A percentile compares a stretch with the other conserved stretches of the same genome.
Evolutionary conservation across 1,139 yeast genomes (phyloP).

Genomic region (Ogataea hybrid): DNA sequence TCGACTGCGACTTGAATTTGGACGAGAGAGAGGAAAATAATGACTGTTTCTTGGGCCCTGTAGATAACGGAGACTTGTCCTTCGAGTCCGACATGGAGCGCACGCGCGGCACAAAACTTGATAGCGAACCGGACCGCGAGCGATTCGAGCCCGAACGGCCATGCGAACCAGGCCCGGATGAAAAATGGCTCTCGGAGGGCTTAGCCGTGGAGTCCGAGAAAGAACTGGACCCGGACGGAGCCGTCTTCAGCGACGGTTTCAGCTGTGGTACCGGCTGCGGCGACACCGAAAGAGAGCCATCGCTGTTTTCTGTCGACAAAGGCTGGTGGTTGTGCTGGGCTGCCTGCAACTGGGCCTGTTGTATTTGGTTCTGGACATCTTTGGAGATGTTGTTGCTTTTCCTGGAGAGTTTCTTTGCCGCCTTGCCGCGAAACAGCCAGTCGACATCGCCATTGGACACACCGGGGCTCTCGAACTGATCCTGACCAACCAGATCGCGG

Average conservation of each 20-base stretch:
- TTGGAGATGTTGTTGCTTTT: constrained; percentile 34
- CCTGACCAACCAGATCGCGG: constrained; percentile 6
- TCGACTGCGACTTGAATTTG: constrained; percentile 39
- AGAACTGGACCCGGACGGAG: background rate
- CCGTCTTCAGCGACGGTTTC: constrained; percentile 9
- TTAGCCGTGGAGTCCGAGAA: background rate
- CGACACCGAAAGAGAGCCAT: background rate
- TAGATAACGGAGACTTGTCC: constrained; percentile 12
- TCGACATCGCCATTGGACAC: constrained; percentile 74
- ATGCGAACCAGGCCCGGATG: background rate
- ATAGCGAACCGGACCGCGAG: constrained; percentile 16
- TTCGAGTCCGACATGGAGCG: constrained; percentile 15
- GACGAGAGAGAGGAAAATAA: constrained; percentile 42
- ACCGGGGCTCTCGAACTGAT: constrained; percentile 38
- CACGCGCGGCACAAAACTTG: constrained; percentile 11
- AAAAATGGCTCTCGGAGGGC: background rate
- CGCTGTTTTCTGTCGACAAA: background rate
- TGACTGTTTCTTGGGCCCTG: constrained; percentile 15
- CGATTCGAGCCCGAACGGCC: constrained; percentile 10
- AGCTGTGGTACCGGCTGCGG: background rate
- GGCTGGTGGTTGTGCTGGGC: constrained; percentile 11
- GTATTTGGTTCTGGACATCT: constrained; percentile 30
- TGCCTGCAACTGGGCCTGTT: constrained; percentile 28
- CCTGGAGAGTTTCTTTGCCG: constrained; percentile 51
- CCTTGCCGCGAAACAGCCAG: constrained; percentile 69